Base-by-base conservation (phyloP, 768 basidiomycete genomes). In the Pilatotrama ljubarskyi region DNA sequence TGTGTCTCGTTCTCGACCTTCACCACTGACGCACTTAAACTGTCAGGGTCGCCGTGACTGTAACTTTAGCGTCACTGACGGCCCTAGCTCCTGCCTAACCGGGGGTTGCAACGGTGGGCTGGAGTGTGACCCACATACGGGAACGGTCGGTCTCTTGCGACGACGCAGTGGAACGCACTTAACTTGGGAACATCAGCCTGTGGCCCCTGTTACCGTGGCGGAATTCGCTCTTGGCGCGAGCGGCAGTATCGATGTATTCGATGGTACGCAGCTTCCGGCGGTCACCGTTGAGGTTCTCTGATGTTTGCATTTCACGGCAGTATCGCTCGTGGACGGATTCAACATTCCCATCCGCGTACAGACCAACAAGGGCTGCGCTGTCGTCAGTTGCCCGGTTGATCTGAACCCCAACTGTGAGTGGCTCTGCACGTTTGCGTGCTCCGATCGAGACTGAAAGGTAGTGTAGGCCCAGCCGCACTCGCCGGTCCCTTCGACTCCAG, bases 51-150 rank as follows among this genome's bases (percentile, higher is more conserved):
- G 77, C 38, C 73, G 75, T 14, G 64, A 74, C 59, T 78, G 78
- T 64, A 64, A 76, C 51, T 78, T 78, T 71, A 62, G 50, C 42
- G 6, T 11, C 2, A 53, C 55, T 15, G 61, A 54, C 40, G 62
- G 58, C 24, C 68, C 72, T 37, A 70, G 72, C 35, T 57, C 70
- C 70, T 35, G 73, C 74, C 15, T 69, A 1, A 71, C 70, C 22
- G 78, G 78, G 13, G 76, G 76, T 24, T 78, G 77, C 65, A 75
- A 74, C 22, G 75, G 77, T 36, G 78, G 78, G 29, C 68, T 78
- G 0, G 53, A 66, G 15, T 78, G 77, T 48, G 73, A 76, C 59
- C 58, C 70, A 6, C 55, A 64, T 60, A 72, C 68, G 9, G 77
- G 77, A 2, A 78, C 77, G 1, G 77, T 73, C 25, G 55, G 70